Evolutionary conservation across 805 yeast species (phyloP), one percentile per base, ranked within the genome.

Genomic region (Wickerhamomyces canadensis): DNA sequence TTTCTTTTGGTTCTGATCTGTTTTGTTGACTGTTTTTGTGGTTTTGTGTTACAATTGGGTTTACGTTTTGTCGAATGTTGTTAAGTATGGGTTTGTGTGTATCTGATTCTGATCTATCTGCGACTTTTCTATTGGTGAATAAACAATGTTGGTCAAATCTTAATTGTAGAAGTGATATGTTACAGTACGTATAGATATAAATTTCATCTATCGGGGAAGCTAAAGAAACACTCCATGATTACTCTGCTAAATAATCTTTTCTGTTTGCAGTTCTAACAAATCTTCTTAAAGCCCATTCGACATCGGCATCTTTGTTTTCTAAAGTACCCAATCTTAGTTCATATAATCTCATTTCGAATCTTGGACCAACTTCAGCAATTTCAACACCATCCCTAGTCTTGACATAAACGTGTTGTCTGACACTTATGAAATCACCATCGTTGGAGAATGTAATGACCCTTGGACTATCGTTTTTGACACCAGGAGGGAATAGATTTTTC

Each of bases 311-410:
- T 64, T 85, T 85, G 59, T 91, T 88, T 50, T 93, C 98, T 45
- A 91, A 62, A 30, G 96, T 86, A 4, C 99, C 97, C 48, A 93
- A 69, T 54, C 80, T 75, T 47, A 93, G 65, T 60, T 91, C 97
- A 58, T 78, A 93, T 47, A 93, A 65, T 57, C 88, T 76, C 98
- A 93, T 89, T 62, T 93, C 98, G 52, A 93, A 93, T 45, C 99
- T 70, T n/a, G 99, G 99, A 0, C 99, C 99, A 26, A 93, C 84
- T 59, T 93, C 99, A 41, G 96, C 89, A 39, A 93, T 63, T 58
- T 93, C 98, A 2, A 88, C 96, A 25, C 78, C 73, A 44, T 88
- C 96, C 49, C 82, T 80, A 0, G 96, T 87, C 56, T 78, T 81
- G 5, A 88, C 96, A 58, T 84, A 93, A 1, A 93, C 83, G 57